Percentiles rank a stretch among this genome's conserved stretches.
Conservation (phyloP, 208 protist species). For the Crithidia expoeki region DNA sequence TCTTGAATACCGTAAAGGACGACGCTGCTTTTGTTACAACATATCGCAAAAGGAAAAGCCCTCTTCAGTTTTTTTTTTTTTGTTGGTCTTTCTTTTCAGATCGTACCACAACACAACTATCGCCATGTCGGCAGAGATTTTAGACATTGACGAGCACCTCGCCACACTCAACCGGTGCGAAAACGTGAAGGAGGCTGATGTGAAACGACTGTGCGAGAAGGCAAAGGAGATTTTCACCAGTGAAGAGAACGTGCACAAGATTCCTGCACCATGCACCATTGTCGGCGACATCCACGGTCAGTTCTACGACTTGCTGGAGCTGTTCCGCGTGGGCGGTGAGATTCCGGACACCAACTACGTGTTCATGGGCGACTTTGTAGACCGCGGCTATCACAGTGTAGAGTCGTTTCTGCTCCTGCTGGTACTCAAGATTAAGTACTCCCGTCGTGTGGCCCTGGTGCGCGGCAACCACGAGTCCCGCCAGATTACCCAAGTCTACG, state of each 20-base stretch:
- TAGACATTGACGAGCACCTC: constrained; percentile 96
- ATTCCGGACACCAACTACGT: constrained; percentile 97
- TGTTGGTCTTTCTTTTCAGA: constrained; percentile 11
- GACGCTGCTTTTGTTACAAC: too few relatives aligned
- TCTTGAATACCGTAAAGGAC: too few relatives aligned
- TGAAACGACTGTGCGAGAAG: constrained; percentile 88
- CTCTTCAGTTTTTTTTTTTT: constrained; percentile 29
- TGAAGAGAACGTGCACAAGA: constrained; percentile 93
- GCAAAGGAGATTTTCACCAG: constrained; percentile 85
- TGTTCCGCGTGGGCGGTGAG: constrained; percentile 97
- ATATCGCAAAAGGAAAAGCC: not conserved
- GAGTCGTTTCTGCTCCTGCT: constrained; percentile 98
- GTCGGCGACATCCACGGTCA: constrained; percentile 95
- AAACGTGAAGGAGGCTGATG: constrained; percentile 91
- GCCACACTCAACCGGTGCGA: constrained; percentile 96
- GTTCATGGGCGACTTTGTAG: constrained; percentile 99
- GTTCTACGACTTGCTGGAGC: constrained; percentile 97
- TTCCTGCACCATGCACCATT: constrained; percentile 92
- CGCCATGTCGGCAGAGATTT: constrained; percentile 43
- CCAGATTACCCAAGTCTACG: constrained; percentile 98
- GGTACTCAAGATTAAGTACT: constrained; percentile 97
- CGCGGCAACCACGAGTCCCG: constrained; percentile 97
- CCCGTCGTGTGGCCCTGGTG: constrained; percentile 95
- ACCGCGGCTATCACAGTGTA: constrained; percentile 98
- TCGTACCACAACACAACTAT: not conserved